Conservation (phyloP, 2,329 filamentous ascomycete genomes). For the Macroventuria anomochaeta region DNA sequence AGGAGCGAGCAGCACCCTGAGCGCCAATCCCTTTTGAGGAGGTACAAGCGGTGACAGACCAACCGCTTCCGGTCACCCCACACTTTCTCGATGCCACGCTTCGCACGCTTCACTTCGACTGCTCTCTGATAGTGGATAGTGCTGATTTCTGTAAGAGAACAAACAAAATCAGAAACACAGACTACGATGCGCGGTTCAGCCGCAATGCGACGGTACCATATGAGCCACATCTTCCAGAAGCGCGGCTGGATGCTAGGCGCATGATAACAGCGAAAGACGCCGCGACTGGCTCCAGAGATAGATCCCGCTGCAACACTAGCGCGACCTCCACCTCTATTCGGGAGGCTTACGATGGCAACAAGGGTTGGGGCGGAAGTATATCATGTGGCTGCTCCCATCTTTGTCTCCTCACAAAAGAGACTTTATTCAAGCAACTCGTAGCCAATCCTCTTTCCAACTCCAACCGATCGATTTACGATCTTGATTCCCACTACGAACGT, state of each 20-base stretch:
- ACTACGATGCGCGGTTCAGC: slow-evolving; percentile 2
- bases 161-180: background rate
- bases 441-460: background rate
- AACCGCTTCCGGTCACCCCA: slow-evolving; percentile 34
- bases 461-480: slow-evolving; percentile 3
- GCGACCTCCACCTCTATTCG: slow-evolving; percentile 36
- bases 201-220: slow-evolving; percentile 13
- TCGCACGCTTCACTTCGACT: slow-evolving; percentile 10
- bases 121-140: slow-evolving; percentile 3
- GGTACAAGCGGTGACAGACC: slow-evolving; percentile 38
- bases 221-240: slow-evolving; percentile 19
- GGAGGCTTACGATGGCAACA: slow-evolving; percentile 31
- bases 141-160: background rate
- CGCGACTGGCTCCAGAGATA: slow-evolving; percentile 25
- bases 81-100: slow-evolving; percentile 33
- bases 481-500: background rate
- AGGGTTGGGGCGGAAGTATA: slow-evolving; percentile 44
- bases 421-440: background rate
- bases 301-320: slow-evolving; percentile 33
- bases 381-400: slow-evolving; percentile 34
- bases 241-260: slow-evolving; percentile 13
- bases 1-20: slow-evolving; percentile 9
- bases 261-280: slow-evolving; percentile 31
- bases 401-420: slow-evolving; percentile 15
- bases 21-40: slow-evolving; percentile 24